Evolutionary conservation across 805 yeast genomes (phyloP).

Genomic region (Wickerhamomyces ciferrii): DNA sequence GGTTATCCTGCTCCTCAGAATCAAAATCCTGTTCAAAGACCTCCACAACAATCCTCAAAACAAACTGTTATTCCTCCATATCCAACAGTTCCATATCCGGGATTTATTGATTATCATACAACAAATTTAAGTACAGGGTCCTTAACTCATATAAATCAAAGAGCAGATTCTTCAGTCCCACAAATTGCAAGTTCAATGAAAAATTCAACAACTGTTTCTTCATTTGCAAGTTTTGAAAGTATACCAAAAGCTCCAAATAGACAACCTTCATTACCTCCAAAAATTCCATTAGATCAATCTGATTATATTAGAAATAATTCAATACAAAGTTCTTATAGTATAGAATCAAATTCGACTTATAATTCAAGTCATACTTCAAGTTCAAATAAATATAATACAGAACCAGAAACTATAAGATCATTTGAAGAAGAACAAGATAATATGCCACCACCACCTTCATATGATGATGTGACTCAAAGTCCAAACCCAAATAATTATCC

Average conservation of each 20-base stretch:
- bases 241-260: not conserved
- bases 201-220: not conserved
- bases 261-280: constrained; percentile 2
- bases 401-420: not conserved
- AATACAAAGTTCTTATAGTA: not conserved
- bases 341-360: not conserved
- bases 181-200: constrained; percentile 1
- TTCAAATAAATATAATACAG: not conserved
- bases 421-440: not conserved
- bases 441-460: constrained; percentile 3
- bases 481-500: not conserved
- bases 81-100: constrained; percentile 14
- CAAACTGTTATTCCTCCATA: constrained; percentile 6
- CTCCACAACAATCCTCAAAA: not conserved
- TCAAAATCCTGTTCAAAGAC: not conserved
- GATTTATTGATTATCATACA: constrained; percentile 5
- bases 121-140: constrained; percentile 13
- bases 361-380: not conserved
- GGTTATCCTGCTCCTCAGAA: not conserved
- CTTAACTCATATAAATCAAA: constrained; percentile 5
- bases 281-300: not conserved
- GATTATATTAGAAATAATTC: not conserved
- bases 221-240: not conserved
- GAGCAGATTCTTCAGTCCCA: constrained; percentile 5
- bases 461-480: not conserved